phyloP scores from a whole-genome alignment of 495 filamentous ascomycete species.

The Aeminium ludgeri region DNA sequence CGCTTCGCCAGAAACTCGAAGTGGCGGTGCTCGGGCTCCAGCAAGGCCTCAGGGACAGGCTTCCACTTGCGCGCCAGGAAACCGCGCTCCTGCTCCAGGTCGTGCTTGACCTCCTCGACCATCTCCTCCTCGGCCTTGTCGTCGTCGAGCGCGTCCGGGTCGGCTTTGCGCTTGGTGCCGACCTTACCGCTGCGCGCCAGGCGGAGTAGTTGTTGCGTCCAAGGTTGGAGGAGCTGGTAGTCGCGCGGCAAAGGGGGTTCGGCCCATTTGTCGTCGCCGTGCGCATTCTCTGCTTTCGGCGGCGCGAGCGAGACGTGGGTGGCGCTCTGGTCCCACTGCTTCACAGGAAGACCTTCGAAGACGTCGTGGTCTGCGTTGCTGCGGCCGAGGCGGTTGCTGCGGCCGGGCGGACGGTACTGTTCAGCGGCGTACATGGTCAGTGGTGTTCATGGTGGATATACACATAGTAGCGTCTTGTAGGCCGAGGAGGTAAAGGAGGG shows the following conservation, averaged over 20 bases:
- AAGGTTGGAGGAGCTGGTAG: conserved; percentile 56
- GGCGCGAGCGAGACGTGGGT: conserved; percentile 40
- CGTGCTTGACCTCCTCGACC: conserved; percentile 32
- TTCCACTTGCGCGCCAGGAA: conserved; percentile 67
- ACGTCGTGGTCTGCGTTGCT: conserved; percentile 80
- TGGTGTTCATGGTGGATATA: too few relatives aligned
- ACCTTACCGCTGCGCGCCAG: conserved; percentile 46
- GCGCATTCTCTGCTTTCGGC: conserved; percentile 31
- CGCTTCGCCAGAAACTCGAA: conserved; percentile 72
- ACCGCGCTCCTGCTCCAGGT: conserved; percentile 33
- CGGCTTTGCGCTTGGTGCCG: conserved; percentile 23
- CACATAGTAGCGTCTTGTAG: too few relatives aligned
- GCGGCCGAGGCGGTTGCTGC: conserved; percentile 45
- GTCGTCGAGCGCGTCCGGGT: conserved; percentile 25
- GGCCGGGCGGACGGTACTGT: conserved; percentile 46
- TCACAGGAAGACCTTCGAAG: conserved; percentile 83
- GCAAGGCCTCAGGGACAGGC: conserved; percentile 56
- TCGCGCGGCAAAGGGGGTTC: conserved; percentile 73
- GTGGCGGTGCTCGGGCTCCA: conserved; percentile 41
- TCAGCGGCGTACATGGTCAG: not conserved
- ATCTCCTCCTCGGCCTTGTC: conserved; percentile 31
- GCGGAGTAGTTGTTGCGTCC: conserved; percentile 62
- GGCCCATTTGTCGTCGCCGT: conserved; percentile 24
- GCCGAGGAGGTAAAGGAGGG: too few relatives aligned
- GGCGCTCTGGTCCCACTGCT: conserved; percentile 54